Conservation (phyloP, 2,329 filamentous ascomycete genomes). For the Ophiostoma quercus region DNA sequence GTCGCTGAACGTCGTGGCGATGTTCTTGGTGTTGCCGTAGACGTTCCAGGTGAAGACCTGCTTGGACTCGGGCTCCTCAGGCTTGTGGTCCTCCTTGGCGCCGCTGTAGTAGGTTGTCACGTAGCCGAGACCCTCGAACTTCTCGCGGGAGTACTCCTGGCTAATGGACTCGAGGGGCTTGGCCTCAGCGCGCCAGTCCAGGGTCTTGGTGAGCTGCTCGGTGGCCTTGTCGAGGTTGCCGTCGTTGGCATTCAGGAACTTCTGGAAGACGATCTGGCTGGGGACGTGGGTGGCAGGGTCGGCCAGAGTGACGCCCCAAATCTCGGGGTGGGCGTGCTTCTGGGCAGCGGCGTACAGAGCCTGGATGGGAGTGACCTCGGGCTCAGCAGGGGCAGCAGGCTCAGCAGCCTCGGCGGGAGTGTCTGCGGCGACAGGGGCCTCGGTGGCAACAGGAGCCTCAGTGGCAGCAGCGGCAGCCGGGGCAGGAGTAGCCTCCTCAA, state of each 20-base stretch:
- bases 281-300: slow-evolving; percentile 55
- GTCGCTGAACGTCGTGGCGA: slow-evolving; percentile 74
- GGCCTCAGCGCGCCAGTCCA: slow-evolving; percentile 76
- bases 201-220: slow-evolving; percentile 70
- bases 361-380: slow-evolving; percentile 23
- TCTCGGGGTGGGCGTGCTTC: slow-evolving; percentile 46
- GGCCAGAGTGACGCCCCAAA: slow-evolving; percentile 75
- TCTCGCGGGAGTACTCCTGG: slow-evolving; percentile 59
- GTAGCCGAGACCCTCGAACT: slow-evolving; percentile 76
- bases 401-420: slow-evolving; percentile 1
- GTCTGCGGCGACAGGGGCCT: slow-evolving; percentile 6
- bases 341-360: slow-evolving; percentile 29
- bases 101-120: slow-evolving; percentile 62
- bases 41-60: slow-evolving; percentile 87
- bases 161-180: slow-evolving; percentile 63
- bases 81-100: slow-evolving; percentile 41
- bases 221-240: slow-evolving; percentile 68
- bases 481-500: neutral
- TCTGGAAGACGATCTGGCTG: slow-evolving; percentile 80
- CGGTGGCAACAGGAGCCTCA: neutral
- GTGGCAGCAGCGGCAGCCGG: slow-evolving; percentile 9
- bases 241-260: slow-evolving; percentile 87
- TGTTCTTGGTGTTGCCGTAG: slow-evolving; percentile 80
- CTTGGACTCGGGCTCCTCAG: slow-evolving; percentile 39
- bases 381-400: slow-evolving; percentile 18